Evolutionary conservation across 306 rosid genomes (phyloP), one percentile per base, ranked within the genome.

Genomic region (Adenanthera pavonina): DNA sequence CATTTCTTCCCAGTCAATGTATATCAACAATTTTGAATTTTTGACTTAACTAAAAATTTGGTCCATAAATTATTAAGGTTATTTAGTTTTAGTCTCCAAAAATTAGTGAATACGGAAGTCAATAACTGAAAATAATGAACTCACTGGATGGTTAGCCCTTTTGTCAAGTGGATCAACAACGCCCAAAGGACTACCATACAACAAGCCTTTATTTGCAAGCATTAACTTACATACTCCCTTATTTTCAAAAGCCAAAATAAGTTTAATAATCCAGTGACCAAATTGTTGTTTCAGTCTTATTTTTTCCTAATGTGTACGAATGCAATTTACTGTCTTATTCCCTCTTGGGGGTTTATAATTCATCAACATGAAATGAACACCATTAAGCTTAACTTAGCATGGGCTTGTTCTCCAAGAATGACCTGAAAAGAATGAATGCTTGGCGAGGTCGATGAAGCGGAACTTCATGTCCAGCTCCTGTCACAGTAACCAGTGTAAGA

Each of bases 391-490:
- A 93, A 65, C 69, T 87, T 86, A 91, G 79, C 91, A 96, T 89
- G 2, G 88, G 72, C 89, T 96, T 93, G 87, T 87, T 81, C 89
- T 85, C 97, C 97, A 96, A 87, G 87, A 96, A 92, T 52, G 97
- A 89, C 78, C 89, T 81, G 90, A 96, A 96, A 85, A 96, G 92
- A 89, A 93, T 80, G 44, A 88, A 92, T 34, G 97, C 96, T 72
- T 93, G 89, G 14, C 94, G 97, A 7, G 99, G 99, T 67, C 88
- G 88, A 77, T 91, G 97, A 38, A 93, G 97, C 0, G 99, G 98
- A 84, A 93, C 99, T 86, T 93, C 98, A 69, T 96, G 99, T 57
- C 99, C 99, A 5, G 98, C 98, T 77, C 98, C 97, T 35, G 91
- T 85, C 60, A 93, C 87, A 9, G 97, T 92, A 13, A 92, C 98